Conservation (phyloP, 2,329 filamentous ascomycete species). For the Thielaviopsis punctulata region DNA sequence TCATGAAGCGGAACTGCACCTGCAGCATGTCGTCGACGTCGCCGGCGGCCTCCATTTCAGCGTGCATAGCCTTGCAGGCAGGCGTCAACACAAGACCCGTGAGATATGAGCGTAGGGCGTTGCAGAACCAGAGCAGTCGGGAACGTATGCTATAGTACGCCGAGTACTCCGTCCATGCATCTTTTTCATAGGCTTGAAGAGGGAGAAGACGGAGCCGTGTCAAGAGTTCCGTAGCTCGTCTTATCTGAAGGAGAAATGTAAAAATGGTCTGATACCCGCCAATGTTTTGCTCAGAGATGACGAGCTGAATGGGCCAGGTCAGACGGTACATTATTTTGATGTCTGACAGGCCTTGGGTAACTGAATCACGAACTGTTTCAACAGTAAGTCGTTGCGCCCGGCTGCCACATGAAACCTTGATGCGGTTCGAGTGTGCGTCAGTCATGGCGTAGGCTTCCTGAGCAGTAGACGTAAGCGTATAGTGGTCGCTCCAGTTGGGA, state of each 20-base stretch:
- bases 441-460: slow-evolving; percentile 49
- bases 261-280: slow-evolving; percentile 54
- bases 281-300: slow-evolving; percentile 50
- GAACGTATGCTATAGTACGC: slow-evolving; percentile 46
- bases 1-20: slow-evolving; percentile 47
- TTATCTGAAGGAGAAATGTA: slow-evolving; percentile 60
- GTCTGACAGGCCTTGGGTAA: slow-evolving; percentile 37
- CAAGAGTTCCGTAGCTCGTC: slow-evolving; percentile 51
- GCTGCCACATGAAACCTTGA: slow-evolving; percentile 39
- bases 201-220: slow-evolving; percentile 33
- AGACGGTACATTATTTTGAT: slow-evolving; percentile 54
- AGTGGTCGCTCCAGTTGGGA: slow-evolving; percentile 60
- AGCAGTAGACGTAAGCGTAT: slow-evolving; percentile 60
- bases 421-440: slow-evolving; percentile 37
- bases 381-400: slow-evolving; percentile 25
- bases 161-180: slow-evolving; percentile 25
- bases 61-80: slow-evolving; percentile 37
- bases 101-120: slow-evolving; percentile 58
- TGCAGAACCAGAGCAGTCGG: slow-evolving; percentile 61
- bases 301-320: slow-evolving; percentile 49
- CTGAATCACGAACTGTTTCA: slow-evolving; percentile 35
- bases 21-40: slow-evolving; percentile 71
- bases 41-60: slow-evolving; percentile 38
- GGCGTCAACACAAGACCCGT: slow-evolving; percentile 54
- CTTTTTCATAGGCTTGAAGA: slow-evolving; percentile 22